A percentile compares a stretch with the other conserved stretches of the same genome.
Evolutionary conservation across 169 alveolate genomes (phyloP).

Genomic region (Cryptosporidium meleagridis): DNA sequence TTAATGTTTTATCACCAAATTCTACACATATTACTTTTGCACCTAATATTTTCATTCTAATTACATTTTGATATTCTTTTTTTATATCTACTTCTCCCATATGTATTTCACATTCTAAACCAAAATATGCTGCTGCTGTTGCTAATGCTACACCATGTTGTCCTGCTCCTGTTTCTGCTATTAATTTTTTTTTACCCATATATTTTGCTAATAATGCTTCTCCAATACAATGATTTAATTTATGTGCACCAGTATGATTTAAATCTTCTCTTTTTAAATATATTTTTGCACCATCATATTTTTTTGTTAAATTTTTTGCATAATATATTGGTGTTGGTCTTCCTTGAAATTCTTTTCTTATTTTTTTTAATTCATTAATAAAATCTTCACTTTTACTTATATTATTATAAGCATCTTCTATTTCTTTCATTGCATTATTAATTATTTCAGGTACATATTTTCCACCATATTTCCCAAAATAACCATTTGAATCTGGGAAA

Average conservation of each 20-base stretch:
- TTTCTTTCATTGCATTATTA: no score
- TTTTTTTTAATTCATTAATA: slow-evolving; percentile 58
- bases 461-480: no score
- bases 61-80: slow-evolving; percentile 75
- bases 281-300: slow-evolving; percentile 74
- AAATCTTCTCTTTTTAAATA: slow-evolving; percentile 76
- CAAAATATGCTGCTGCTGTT: slow-evolving; percentile 21
- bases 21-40: slow-evolving; percentile 75
- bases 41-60: slow-evolving; percentile 75
- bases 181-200: slow-evolving; percentile 75
- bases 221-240: slow-evolving; percentile 74
- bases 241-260: slow-evolving; percentile 78
- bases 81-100: slow-evolving; percentile 77
- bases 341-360: slow-evolving; percentile 71
- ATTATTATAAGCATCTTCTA: slow-evolving; percentile 45
- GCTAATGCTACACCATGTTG: slow-evolving; percentile 81
- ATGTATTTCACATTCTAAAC: slow-evolving; percentile 50
- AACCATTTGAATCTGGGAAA: no score
- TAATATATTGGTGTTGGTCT: slow-evolving; percentile 76
- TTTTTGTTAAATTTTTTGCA: slow-evolving; percentile 74
- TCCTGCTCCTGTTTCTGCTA: slow-evolving; percentile 80
- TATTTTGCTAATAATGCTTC: slow-evolving; percentile 72
- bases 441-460: no score
- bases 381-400: slow-evolving; percentile 6
- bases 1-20: slow-evolving; percentile 73